Base-by-base conservation (phyloP, 495 filamentous ascomycete genomes). In the Bacidia gigantensis region DNA sequence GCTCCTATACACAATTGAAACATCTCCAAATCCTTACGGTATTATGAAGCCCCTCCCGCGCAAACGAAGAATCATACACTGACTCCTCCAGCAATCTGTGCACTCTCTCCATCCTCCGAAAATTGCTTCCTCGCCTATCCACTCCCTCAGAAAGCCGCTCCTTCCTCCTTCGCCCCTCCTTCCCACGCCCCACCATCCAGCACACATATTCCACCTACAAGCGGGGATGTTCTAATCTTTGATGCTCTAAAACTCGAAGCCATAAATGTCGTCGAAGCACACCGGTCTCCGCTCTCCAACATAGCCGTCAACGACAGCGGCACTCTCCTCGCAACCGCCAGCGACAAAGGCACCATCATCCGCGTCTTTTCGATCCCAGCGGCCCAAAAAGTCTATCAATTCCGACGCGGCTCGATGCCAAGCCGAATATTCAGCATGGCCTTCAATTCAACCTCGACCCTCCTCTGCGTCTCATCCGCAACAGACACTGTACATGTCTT, bases 401-500 rank as follows among this genome's bases (percentile, higher is more conserved):
- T 98, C 65, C 81, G 92, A 51, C 77, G 92, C 56, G 92, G 92
- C 23, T 93, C 89, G 10, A 94, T 94, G 66, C 92, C 92, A 0
- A 86, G 87, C 2, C 80, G 84, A 20, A 97, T 98, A 53, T 95
- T 85, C 66, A 93, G 88, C 79, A 96, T 98, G 92, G 92, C 87
- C n/a, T 98, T 97, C 72, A 98, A 98, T 64, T 77, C 87, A 14
- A 89, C 84, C 26, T 93, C 88, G 2, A 92, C 90, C 5, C 75
- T 98, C 2, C 81, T 98, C 32, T 95, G 88, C 60, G 89, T 97
- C 50, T 96, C 90, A 11, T 96, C 90, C 10, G 87, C 87, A 1
- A 90, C 89, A 0, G 93, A 98, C 60, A 98, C 92, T 11, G 84
- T 98, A n/a, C 92, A 98, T 62, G 82, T 98, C 46, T 98, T 97